These are phyloP conservation scores for Silene coronaria DNA, from an alignment of 179 eudicot genomes.

Conservation along the genomic window DNA sequence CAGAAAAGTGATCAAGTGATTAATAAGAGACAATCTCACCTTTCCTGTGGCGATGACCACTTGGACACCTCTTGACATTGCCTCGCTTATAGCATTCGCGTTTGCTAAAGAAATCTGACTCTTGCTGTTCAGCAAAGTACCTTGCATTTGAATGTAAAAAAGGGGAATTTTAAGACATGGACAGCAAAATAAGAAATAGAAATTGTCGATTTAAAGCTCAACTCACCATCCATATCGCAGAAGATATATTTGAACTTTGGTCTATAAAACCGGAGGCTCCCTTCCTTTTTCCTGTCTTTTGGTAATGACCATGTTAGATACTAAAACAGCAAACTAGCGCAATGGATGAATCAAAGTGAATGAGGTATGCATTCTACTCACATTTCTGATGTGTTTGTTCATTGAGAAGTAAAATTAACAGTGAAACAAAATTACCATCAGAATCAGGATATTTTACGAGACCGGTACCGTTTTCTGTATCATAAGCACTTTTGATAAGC, in stretches of 20 bases:
- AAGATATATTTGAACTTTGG: slow-evolving; percentile 85
- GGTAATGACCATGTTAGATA: slow-evolving; percentile 46
- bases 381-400: background rate
- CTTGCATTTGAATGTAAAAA: slow-evolving; percentile 27
- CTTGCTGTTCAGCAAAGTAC: slow-evolving; percentile 83
- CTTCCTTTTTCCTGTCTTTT: slow-evolving; percentile 96
- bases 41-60: slow-evolving; percentile 93
- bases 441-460: slow-evolving; percentile 32
- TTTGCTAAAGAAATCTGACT: slow-evolving; percentile 57
- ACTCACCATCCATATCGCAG: slow-evolving; percentile 96
- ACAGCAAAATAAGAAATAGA: background rate
- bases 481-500: slow-evolving; percentile 64
- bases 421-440: slow-evolving; percentile 48
- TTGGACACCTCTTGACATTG: slow-evolving; percentile 74
- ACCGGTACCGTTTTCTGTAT: slow-evolving; percentile 38
- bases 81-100: slow-evolving; percentile 80
- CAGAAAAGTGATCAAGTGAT: background rate
- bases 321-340: slow-evolving; percentile 35
- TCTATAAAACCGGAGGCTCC: slow-evolving; percentile 75
- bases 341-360: slow-evolving; percentile 28
- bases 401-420: slow-evolving; percentile 4
- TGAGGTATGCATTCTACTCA: slow-evolving; percentile 19
- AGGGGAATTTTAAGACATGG: slow-evolving; percentile 9
- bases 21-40: slow-evolving; percentile 37
- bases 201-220: background rate